Evolutionary conservation across 495 filamentous ascomycete genomes (phyloP).

Genomic region (Daldinia concentrica): DNA sequence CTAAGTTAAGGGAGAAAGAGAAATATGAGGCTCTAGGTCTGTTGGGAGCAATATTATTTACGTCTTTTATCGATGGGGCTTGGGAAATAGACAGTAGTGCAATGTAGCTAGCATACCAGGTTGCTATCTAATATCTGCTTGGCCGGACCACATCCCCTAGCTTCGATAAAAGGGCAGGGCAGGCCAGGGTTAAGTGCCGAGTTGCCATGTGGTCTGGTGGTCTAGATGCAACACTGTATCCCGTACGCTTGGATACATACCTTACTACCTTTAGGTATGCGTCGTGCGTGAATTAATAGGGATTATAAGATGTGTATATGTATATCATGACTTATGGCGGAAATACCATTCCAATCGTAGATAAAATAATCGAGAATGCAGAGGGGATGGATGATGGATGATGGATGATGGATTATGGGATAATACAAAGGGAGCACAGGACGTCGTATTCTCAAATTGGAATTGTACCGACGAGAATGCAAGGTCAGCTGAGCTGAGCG

Average conservation of each 20-base stretch:
- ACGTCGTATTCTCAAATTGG: conserved; percentile 40
- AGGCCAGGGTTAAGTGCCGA: conserved; percentile 27
- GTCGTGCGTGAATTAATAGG: no score
- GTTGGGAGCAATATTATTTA: conserved; percentile 11
- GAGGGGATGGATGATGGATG: not conserved
- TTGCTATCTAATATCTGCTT: not conserved
- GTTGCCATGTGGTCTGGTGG: conserved; percentile 16
- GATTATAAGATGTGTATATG: no score
- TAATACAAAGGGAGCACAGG: conserved; percentile 22
- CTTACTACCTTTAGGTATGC: no score
- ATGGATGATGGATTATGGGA: not conserved
- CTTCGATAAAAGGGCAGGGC: not conserved
- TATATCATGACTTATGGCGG: no score
- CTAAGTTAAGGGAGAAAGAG: not conserved
- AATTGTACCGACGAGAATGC: conserved; percentile 38
- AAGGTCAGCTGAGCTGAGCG: conserved; percentile 42
- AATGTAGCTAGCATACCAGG: no score
- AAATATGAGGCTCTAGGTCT: conserved; percentile 3
- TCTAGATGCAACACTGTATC: conserved; percentile 18
- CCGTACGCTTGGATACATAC: no score
- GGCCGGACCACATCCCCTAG: not conserved
- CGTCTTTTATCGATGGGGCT: conserved; percentile 10
- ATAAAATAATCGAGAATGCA: conserved; percentile 1
- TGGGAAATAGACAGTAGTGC: not conserved
- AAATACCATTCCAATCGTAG: no score